A percentile compares a stretch with the other conserved stretches of the same genome.
Evolutionary conservation across 495 filamentous ascomycete species (phyloP).

Genomic region (Penicillium flavigenum): DNA sequence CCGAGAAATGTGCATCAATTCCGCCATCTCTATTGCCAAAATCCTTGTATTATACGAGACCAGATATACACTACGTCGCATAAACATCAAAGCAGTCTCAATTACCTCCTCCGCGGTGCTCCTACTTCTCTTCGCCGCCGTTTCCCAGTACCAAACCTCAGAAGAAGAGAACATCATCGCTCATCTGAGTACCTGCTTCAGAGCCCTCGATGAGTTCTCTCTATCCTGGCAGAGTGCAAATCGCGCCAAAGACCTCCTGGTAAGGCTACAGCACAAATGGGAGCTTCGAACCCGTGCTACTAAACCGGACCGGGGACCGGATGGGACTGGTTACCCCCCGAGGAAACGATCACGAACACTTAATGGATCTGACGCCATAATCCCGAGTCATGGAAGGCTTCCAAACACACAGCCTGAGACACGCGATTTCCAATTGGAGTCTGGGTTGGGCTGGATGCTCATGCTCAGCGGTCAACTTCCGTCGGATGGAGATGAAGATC

Average conservation of each 20-base stretch:
- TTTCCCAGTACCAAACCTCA: conserved; percentile 2
- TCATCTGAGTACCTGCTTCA: conserved; percentile 19
- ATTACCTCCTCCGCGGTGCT: conserved; percentile 30
- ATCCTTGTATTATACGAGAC: conserved; percentile 41
- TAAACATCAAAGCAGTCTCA: conserved; percentile 26
- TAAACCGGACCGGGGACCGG: conserved; percentile 1
- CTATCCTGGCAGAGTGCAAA: conserved; percentile 20
- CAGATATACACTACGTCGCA: conserved; percentile 32
- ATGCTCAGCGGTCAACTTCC: conserved; percentile 14
- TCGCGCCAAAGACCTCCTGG: conserved; percentile 20
- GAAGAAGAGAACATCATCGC: conserved; percentile 5
- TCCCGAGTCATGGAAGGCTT: neutral
- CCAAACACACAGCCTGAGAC: neutral
- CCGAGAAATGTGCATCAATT: conserved; percentile 30
- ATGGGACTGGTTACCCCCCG: conserved; percentile 4
- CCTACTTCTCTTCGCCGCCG: conserved; percentile 12
- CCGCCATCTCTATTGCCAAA: conserved; percentile 25
- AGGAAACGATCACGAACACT: conserved; percentile 6
- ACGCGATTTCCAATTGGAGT: conserved; percentile 6
- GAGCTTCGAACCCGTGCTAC: conserved; percentile 10
- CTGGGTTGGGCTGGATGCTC: conserved; percentile 16
- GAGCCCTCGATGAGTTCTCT: conserved; percentile 25
- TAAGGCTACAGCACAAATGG: conserved; percentile 21
- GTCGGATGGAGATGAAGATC: conserved; percentile 14
- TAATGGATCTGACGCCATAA: neutral